phyloP scores from a whole-genome alignment of 2,329 filamentous ascomycete species.

The Emergomyces pasteurianus region DNA sequence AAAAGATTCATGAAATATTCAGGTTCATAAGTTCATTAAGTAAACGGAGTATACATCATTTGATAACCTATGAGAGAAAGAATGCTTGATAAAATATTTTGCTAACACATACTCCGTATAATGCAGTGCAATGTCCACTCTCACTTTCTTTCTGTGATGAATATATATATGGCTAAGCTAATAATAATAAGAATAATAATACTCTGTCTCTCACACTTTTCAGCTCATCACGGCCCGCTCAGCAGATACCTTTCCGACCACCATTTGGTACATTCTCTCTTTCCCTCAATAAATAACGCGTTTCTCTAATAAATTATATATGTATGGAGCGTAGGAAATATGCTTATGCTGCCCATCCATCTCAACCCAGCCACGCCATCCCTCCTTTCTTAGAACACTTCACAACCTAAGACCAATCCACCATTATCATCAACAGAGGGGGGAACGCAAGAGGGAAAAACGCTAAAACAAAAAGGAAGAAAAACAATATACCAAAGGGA shows the following conservation, averaged over 20 bases:
- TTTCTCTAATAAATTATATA: not conserved
- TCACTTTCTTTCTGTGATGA: not conserved
- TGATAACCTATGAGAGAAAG: too few species aligned
- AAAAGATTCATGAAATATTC: not conserved
- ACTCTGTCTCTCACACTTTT: not conserved
- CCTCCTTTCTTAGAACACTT: not conserved
- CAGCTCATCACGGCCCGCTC: not conserved
- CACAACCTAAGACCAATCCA: not conserved
- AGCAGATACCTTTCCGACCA: not conserved
- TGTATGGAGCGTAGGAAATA: not conserved
- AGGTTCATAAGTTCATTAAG: too few species aligned
- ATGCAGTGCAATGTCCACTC: not conserved
- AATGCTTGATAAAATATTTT: too few species aligned
- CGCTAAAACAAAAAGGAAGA: not conserved
- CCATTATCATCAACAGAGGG: not conserved
- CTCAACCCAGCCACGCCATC: not conserved
- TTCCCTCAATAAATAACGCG: not conserved
- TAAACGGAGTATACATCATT: too few species aligned
- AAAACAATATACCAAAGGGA: conserved; percentile 1
- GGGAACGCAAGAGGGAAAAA: not conserved
- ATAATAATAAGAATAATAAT: not conserved
- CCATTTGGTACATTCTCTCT: not conserved
- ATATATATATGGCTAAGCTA: not conserved
- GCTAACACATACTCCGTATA: too few species aligned
- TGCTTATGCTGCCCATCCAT: not conserved